These are phyloP conservation scores for Lignosus rhinocerotis DNA, from an alignment of 1,284 basidiomycete genomes.

Conservation along the genomic window DNA sequence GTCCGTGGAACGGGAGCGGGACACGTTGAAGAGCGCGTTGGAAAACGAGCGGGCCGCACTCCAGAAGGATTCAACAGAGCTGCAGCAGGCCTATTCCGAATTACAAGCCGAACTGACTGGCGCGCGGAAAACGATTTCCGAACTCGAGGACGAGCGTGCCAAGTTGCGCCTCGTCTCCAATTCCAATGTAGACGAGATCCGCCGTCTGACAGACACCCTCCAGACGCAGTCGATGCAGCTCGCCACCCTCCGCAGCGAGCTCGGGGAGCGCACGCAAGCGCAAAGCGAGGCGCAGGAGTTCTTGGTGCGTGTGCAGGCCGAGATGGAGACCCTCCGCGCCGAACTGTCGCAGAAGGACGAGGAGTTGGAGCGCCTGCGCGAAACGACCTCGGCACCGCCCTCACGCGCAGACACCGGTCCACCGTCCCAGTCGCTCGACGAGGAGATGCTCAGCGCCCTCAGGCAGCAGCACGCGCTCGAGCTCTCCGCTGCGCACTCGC, in stretches of 20 bases:
- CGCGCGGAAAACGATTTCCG: constrained; percentile 49
- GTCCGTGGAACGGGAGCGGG: constrained; percentile 43
- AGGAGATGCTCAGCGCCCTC: constrained; percentile 68
- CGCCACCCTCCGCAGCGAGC: constrained; percentile 43
- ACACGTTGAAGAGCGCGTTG: constrained; percentile 41
- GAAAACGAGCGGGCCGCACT: constrained; percentile 53
- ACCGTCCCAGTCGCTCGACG: constrained; percentile 51
- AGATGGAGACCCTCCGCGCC: constrained; percentile 63
- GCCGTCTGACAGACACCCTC: constrained; percentile 44
- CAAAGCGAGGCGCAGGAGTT: constrained; percentile 63
- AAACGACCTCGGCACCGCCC: constrained; percentile 38
- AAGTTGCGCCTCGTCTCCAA: constrained; percentile 54
- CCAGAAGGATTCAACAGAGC: constrained; percentile 50
- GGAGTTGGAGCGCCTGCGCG: constrained; percentile 59
- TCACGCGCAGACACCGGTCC: constrained; percentile 31
- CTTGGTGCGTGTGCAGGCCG: constrained; percentile 60
- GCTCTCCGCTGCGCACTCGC: constrained; percentile 74
- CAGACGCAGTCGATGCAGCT: constrained; percentile 54
- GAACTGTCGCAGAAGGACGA: constrained; percentile 61
- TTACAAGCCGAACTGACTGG: constrained; percentile 64
- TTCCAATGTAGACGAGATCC: constrained; percentile 53
- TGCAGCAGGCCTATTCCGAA: constrained; percentile 61
- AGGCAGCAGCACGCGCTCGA: constrained; percentile 77
- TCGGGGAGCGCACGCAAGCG: constrained; percentile 49
- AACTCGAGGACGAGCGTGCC: constrained; percentile 59